Evolutionary conservation across 2,329 filamentous ascomycete species (phyloP).

Genomic region (Colletotrichum spinosum): DNA sequence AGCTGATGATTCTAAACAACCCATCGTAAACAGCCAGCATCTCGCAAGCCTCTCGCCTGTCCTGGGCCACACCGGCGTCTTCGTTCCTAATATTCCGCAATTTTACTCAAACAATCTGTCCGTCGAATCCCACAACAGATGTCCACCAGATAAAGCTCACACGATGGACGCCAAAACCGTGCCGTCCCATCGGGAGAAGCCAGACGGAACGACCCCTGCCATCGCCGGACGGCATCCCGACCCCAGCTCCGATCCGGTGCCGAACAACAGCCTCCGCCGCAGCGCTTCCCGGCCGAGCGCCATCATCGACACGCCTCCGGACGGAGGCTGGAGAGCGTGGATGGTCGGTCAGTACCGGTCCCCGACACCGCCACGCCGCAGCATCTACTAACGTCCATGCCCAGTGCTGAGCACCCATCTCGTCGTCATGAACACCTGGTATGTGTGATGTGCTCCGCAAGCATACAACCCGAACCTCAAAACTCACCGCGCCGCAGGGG

Average conservation of each 20-base stretch:
- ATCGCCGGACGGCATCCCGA: background rate
- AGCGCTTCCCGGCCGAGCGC: slow-evolving; percentile 53
- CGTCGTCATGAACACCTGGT: slow-evolving; percentile 63
- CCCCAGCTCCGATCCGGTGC: background rate
- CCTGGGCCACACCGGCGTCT: no score
- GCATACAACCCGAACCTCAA: background rate
- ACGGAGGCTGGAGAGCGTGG: slow-evolving; percentile 63
- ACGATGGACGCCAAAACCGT: no score
- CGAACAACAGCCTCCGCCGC: slow-evolving; percentile 46
- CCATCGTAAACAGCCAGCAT: no score
- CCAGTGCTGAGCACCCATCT: slow-evolving; percentile 55
- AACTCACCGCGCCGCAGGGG: slow-evolving; percentile 50
- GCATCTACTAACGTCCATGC: background rate
- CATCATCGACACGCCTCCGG: slow-evolving; percentile 61
- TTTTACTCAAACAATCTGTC: no score
- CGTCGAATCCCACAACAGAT: no score
- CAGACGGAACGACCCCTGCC: background rate
- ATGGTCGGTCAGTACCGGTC: slow-evolving; percentile 49
- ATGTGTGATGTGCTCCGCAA: slow-evolving; percentile 14
- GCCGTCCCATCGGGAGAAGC: no score
- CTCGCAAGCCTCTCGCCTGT: no score
- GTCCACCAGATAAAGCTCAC: no score
- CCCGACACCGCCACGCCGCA: background rate
- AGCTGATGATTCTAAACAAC: background rate
- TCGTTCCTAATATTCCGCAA: no score